Evolutionary conservation across 495 filamentous ascomycete genomes (phyloP).

Genomic region (Penicillium malachiteum): DNA sequence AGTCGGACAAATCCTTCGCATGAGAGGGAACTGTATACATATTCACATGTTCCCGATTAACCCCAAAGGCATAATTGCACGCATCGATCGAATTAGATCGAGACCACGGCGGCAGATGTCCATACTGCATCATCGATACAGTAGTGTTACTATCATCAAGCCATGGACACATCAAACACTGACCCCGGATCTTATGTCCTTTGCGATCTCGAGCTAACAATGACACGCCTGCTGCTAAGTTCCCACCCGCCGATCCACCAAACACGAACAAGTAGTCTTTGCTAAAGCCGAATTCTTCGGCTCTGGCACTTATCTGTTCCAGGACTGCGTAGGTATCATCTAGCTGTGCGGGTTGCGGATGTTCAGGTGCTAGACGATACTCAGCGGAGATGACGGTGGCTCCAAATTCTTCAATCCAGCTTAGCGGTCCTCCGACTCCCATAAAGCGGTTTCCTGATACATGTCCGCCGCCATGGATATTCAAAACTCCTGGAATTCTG

Average conservation of each 20-base stretch:
- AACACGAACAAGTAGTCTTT: conserved; percentile 53
- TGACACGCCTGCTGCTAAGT: conserved; percentile 38
- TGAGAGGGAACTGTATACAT: conserved; percentile 15
- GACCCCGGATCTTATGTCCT: conserved; percentile 33
- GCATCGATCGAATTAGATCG: conserved; percentile 1
- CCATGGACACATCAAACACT: conserved; percentile 46
- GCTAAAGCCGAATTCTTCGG: conserved; percentile 39
- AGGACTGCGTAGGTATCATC: conserved; percentile 38
- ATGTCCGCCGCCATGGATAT: conserved; percentile 13
- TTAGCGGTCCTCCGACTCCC: not conserved
- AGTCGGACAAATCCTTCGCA: conserved; percentile 12
- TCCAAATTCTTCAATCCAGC: conserved; percentile 6
- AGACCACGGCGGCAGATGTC: conserved; percentile 23
- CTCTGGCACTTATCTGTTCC: conserved; percentile 36
- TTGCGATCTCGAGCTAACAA: conserved; percentile 40
- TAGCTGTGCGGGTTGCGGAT: conserved; percentile 23
- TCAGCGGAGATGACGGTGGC: conserved; percentile 9
- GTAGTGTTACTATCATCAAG: conserved; percentile 35
- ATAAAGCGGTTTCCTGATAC: conserved; percentile 10
- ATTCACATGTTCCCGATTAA: conserved; percentile 1
- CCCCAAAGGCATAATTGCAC: conserved; percentile 6
- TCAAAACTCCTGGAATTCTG: conserved; percentile 1
- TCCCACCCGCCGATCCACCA: conserved; percentile 60
- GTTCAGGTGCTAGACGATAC: conserved; percentile 33
- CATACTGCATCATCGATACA: conserved; percentile 9